Percentiles rank a stretch among this genome's conserved stretches.
These are phyloP conservation scores for Hondaea fermentalgiana DNA, from an alignment of 108 stramenopile species.

Conservation along the genomic window DNA sequence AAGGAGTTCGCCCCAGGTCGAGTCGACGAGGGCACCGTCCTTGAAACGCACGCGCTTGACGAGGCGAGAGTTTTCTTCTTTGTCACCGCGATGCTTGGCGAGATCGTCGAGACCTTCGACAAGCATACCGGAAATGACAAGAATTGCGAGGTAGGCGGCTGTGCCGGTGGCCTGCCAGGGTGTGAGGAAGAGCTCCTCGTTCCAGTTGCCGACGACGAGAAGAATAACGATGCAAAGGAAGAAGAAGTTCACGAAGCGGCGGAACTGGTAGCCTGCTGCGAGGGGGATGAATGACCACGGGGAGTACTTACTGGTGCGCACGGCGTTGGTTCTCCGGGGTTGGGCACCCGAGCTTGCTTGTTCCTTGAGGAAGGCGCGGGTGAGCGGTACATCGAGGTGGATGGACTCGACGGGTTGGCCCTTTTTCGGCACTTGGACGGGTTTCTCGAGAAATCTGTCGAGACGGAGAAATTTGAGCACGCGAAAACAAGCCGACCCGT, in stretches of 20 bases:
- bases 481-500: background rate
- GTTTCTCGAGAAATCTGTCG: background rate
- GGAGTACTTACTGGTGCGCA: slow-evolving; percentile 32
- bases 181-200: slow-evolving; percentile 55
- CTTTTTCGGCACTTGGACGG: background rate
- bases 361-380: background rate
- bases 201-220: slow-evolving; percentile 82
- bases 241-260: slow-evolving; percentile 75
- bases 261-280: slow-evolving; percentile 32
- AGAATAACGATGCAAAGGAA: slow-evolving; percentile 81
- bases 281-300: slow-evolving; percentile 38
- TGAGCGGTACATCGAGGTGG: background rate
- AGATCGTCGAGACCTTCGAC: slow-evolving; percentile 83
- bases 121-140: slow-evolving; percentile 63
- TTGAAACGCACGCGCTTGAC: slow-evolving; percentile 54
- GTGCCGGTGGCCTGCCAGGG: slow-evolving; percentile 87
- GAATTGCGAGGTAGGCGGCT: slow-evolving; percentile 75
- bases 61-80: slow-evolving; percentile 56
- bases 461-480: background rate
- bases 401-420: background rate
- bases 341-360: background rate
- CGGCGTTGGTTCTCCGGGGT: background rate
- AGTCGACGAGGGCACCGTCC: slow-evolving; percentile 46
- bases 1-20: slow-evolving; percentile 52
- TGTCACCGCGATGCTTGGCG: slow-evolving; percentile 71